Evolutionary conservation across 768 basidiomycete genomes (phyloP).

Genomic region (Tulasnella sp.): DNA sequence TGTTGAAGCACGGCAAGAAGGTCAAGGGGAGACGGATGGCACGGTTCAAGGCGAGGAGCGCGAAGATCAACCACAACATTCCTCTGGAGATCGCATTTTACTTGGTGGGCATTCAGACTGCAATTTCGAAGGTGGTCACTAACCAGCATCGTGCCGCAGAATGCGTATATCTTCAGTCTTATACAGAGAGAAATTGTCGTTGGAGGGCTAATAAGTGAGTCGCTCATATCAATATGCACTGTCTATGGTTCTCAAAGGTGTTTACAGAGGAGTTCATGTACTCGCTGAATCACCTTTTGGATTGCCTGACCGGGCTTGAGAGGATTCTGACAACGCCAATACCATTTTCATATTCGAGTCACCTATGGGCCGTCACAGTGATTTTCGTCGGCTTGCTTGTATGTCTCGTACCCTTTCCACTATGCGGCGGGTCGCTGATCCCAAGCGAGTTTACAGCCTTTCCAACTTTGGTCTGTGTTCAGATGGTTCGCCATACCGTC

Average conservation of each 20-base stretch:
- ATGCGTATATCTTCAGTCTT: conserved; percentile 51
- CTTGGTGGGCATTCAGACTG: conserved; percentile 8
- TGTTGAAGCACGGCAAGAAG: conserved; percentile 37
- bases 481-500: conserved; percentile 54
- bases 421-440: conserved; percentile 28
- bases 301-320: conserved; percentile 56
- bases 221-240: neutral
- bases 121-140: neutral
- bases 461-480: conserved; percentile 46
- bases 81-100: conserved; percentile 61
- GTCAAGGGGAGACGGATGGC: conserved; percentile 54
- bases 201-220: conserved; percentile 48
- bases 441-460: conserved; percentile 35
- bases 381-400: conserved; percentile 52
- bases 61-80: conserved; percentile 39
- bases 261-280: neutral
- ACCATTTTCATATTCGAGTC: conserved; percentile 63
- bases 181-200: conserved; percentile 46
- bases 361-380: conserved; percentile 52
- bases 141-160: conserved; percentile 37
- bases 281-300: conserved; percentile 35
- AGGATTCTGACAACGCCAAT: conserved; percentile 65
- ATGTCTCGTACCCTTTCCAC: conserved; percentile 44
- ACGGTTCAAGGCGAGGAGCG: conserved; percentile 38
- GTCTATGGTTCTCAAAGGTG: neutral